phyloP scores from a whole-genome alignment of 805 yeast species.

The Naumovozyma dairenensis region DNA sequence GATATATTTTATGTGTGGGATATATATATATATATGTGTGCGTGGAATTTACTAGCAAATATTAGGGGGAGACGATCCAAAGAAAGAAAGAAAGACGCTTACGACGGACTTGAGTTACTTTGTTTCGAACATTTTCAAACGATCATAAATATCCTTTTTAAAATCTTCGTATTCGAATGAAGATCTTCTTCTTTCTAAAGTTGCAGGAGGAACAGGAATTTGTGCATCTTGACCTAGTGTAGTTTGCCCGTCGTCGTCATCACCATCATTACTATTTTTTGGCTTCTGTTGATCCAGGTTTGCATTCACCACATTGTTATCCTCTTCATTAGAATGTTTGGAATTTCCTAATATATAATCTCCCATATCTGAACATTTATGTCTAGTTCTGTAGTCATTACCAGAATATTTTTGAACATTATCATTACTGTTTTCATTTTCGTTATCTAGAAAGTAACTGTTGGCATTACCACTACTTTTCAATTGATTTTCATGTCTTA shows the following conservation, averaged over 20 bases:
- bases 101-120: too few species aligned
- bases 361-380: conserved; percentile 10
- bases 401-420: too few species aligned
- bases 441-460: too few species aligned
- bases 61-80: too few species aligned
- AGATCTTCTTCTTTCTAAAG: conserved; percentile 15
- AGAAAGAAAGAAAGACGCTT: too few species aligned
- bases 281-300: too few species aligned
- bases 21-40: too few species aligned
- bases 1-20: too few species aligned
- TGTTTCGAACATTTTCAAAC: conserved; percentile 19
- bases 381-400: neutral
- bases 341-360: conserved; percentile 3
- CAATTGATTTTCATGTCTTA: conserved; percentile 10
- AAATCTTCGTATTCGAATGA: conserved; percentile 26
- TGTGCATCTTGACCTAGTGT: conserved; percentile 1
- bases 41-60: too few species aligned
- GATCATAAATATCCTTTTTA: conserved; percentile 25
- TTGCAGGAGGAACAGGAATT: neutral
- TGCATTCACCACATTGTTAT: conserved; percentile 1
- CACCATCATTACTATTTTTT: neutral
- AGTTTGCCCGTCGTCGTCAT: neutral
- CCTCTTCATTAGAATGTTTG: neutral
- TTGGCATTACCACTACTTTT: conserved; percentile 2
- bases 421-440: too few species aligned